Conservation (phyloP, 208 protist species). For the Trypanosoma cruzi region DNA sequence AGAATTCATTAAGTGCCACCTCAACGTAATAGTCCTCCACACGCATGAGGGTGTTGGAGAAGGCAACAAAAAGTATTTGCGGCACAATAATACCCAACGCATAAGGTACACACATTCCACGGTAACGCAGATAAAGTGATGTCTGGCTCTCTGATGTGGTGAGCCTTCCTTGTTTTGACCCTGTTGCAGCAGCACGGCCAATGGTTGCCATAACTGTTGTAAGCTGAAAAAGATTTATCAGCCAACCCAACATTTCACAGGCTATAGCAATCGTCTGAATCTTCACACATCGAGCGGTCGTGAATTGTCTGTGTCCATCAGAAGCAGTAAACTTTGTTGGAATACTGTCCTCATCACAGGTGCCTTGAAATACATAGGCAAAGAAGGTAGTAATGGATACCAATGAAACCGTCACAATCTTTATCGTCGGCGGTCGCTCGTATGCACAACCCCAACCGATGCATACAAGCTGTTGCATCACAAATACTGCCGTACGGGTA, state of each 20-base stretch:
- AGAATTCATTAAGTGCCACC: conserved; percentile 44
- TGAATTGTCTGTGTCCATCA: background rate
- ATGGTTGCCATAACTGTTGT: conserved; percentile 9
- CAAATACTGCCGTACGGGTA: conserved; percentile 33
- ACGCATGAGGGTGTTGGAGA: conserved; percentile 37
- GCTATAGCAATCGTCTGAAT: background rate
- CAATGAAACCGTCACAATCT: conserved; percentile 38
- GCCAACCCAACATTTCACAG: conserved; percentile 1
- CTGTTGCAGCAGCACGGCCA: background rate
- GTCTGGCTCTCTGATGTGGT: conserved; percentile 27
- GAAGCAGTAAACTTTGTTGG: background rate
- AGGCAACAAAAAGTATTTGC: conserved; percentile 32
- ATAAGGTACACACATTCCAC: conserved; percentile 51
- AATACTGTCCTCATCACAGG: background rate
- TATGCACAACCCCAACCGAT: conserved; percentile 72
- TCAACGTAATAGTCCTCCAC: conserved; percentile 70
- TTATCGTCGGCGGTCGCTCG: conserved; percentile 26
- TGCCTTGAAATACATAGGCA: conserved; percentile 24
- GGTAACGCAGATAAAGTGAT: conserved; percentile 57
- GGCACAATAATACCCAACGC: conserved; percentile 40
- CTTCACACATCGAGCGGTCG: conserved; percentile 9
- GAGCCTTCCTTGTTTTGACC: background rate
- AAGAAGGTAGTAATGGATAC: conserved; percentile 39
- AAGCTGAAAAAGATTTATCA: conserved; percentile 29
- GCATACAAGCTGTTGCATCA: conserved; percentile 48